Percentiles rank a stretch among this genome's conserved stretches.
Conservation (phyloP, 1,284 basidiomycete genomes). For the Ceratobasidium sp. region DNA sequence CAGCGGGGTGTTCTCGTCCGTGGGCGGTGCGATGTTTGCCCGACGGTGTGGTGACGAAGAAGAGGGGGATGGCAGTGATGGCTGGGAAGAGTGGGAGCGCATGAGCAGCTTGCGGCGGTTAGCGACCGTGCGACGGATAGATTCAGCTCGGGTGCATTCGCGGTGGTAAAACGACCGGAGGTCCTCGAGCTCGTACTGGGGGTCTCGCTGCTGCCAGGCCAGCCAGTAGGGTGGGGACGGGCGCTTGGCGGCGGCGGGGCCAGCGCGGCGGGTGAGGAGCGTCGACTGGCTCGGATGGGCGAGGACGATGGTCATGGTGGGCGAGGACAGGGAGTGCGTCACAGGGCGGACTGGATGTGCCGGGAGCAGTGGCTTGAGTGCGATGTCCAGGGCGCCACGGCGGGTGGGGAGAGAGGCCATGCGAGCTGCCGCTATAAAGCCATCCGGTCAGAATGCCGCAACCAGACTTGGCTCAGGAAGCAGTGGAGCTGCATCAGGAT, state of each 20-base stretch:
- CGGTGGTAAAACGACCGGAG: slow-evolving; percentile 25
- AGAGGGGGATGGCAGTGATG: not conserved
- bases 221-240: slow-evolving; percentile 32
- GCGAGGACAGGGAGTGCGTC: too few species aligned
- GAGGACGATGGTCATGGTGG: slow-evolving; percentile 31
- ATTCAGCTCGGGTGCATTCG: slow-evolving; percentile 24
- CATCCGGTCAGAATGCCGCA: not conserved
- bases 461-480: too few species aligned
- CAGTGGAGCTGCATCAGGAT: not conserved
- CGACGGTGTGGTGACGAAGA: not conserved
- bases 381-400: not conserved
- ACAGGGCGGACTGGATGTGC: too few species aligned
- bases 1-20: not conserved
- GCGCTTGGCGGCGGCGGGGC: slow-evolving; percentile 29
- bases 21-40: not conserved
- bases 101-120: slow-evolving; percentile 3
- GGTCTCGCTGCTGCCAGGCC: slow-evolving; percentile 35
- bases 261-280: slow-evolving; percentile 30
- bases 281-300: slow-evolving; percentile 34
- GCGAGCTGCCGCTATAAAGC: not conserved
- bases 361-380: too few species aligned
- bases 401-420: not conserved
- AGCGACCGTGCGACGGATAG: slow-evolving; percentile 16
- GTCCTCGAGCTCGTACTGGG: slow-evolving; percentile 14
- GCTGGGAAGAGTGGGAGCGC: not conserved